Percentiles rank a stretch among this genome's conserved stretches.
Conservation (phyloP, 176 grass and related monocot genomes). For the Oryza brachyantha region DNA sequence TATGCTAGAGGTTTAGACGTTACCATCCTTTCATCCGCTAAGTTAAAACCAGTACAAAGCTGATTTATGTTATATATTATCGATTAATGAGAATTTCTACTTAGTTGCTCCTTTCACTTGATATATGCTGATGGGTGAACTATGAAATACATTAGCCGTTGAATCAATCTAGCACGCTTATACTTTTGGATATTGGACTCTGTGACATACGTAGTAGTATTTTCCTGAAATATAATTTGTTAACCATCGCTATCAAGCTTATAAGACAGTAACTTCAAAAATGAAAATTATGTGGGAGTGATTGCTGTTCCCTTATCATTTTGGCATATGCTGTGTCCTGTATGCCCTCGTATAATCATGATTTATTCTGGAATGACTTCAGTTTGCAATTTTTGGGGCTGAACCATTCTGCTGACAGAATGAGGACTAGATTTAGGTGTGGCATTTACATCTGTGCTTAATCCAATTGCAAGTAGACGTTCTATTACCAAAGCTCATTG, state of each 20-base stretch:
- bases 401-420: not conserved
- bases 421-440: not conserved
- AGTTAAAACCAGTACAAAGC: not conserved
- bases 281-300: not conserved
- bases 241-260: not conserved
- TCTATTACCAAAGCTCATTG: not conserved
- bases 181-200: not conserved
- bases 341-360: not conserved
- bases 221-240: not conserved
- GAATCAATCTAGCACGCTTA: not conserved
- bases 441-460: not conserved
- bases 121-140: not conserved
- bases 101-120: not conserved
- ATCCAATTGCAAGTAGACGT: not conserved
- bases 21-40: constrained; percentile 4
- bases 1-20: not conserved
- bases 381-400: not conserved
- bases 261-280: not conserved
- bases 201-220: not conserved
- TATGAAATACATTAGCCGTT: not conserved
- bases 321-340: not conserved
- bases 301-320: not conserved
- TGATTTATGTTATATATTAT: not conserved
- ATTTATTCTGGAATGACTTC: not conserved
- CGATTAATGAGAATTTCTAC: not conserved